Evolutionary conservation across 1,284 basidiomycete species (phyloP).

Genomic region (Chondrostereum purpureum): DNA sequence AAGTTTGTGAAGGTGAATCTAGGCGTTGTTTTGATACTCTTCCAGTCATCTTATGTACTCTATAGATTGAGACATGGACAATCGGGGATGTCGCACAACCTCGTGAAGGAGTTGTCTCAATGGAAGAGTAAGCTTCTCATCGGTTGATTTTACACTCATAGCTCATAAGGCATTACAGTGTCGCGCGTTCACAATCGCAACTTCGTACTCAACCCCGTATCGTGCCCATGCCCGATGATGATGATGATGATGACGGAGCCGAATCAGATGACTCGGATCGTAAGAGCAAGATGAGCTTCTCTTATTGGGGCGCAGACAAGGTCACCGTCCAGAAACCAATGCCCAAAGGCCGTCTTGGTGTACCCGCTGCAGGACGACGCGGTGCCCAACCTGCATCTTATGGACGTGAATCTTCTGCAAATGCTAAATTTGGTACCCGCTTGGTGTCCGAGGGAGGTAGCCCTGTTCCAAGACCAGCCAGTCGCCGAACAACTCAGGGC

Average conservation of each 20-base stretch:
- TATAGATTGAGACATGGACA: slow-evolving; percentile 84
- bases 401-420: slow-evolving; percentile 72
- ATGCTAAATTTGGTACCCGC: slow-evolving; percentile 78
- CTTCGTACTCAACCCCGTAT: slow-evolving; percentile 62
- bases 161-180: slow-evolving; percentile 34
- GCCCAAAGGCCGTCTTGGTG: slow-evolving; percentile 41
- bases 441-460: slow-evolving; percentile 42
- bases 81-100: slow-evolving; percentile 69
- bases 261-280: slow-evolving; percentile 80
- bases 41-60: slow-evolving; percentile 7
- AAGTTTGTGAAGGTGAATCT: slow-evolving; percentile 70
- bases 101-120: slow-evolving; percentile 68
- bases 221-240: slow-evolving; percentile 65
- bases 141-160: too few species aligned
- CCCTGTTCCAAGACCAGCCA: slow-evolving; percentile 48
- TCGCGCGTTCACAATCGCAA: slow-evolving; percentile 60
- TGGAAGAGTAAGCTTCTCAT: slow-evolving; percentile 70
- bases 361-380: slow-evolving; percentile 38
- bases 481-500: slow-evolving; percentile 44
- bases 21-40: slow-evolving; percentile 7
- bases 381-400: slow-evolving; percentile 48
- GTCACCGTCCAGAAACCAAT: slow-evolving; percentile 76
- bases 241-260: slow-evolving; percentile 44
- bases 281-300: slow-evolving; percentile 88
- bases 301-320: slow-evolving; percentile 85